Evolutionary conservation across 768 basidiomycete genomes (phyloP).

Genomic region (Leccinum truebloodii): DNA sequence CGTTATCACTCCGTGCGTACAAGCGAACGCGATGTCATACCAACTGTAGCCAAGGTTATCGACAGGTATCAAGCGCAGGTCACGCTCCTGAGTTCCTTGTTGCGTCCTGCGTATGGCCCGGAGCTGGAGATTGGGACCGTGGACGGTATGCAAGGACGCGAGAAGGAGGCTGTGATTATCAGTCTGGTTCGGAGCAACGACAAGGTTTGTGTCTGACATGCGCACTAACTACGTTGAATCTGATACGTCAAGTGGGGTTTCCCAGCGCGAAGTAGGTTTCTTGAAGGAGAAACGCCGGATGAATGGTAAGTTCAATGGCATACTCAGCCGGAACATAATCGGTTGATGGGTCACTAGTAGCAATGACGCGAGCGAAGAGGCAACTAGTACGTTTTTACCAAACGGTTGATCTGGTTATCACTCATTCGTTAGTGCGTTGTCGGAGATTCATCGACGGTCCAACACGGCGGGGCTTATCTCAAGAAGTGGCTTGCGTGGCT

Average conservation of each 20-base stretch:
- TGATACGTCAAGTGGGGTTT: not conserved
- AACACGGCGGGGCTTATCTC: constrained; percentile 80
- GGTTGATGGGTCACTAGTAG: constrained; percentile 47
- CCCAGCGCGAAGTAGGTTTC: constrained; percentile 88
- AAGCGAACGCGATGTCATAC: not conserved
- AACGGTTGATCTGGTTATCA: no score
- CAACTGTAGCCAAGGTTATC: not conserved
- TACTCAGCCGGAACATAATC: not conserved
- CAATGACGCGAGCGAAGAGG: constrained; percentile 89
- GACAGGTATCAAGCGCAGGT: constrained; percentile 91
- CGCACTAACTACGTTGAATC: not conserved
- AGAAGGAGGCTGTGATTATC: constrained; percentile 92
- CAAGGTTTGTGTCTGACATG: constrained; percentile 44
- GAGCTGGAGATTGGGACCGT: constrained; percentile 90
- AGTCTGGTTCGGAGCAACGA: constrained; percentile 92
- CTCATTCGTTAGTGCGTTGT: constrained; percentile 68
- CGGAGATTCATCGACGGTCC: constrained; percentile 91
- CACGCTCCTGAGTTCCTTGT: constrained; percentile 71
- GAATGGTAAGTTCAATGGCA: constrained; percentile 59
- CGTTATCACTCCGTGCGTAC: constrained; percentile 77
- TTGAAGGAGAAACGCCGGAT: constrained; percentile 88
- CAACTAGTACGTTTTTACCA: constrained; percentile 65
- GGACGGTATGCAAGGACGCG: constrained; percentile 96
- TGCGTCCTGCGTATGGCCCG: constrained; percentile 68
- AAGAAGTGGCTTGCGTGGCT: constrained; percentile 92